phyloP scores from a whole-genome alignment of 495 filamentous ascomycete species.

The Coniosporium apollinis region DNA sequence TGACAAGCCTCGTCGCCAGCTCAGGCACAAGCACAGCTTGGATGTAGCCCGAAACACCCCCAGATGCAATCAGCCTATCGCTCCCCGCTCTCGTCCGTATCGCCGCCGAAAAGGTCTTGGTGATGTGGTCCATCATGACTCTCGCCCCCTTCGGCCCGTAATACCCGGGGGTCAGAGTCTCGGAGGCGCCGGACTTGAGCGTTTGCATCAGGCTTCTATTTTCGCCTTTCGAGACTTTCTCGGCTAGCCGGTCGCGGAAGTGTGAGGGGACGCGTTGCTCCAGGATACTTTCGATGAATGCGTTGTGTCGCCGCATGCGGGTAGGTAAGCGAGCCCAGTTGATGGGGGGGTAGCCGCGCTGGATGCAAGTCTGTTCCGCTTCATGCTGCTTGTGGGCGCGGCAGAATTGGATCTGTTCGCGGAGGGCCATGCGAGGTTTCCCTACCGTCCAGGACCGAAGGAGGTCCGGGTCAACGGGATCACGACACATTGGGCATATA shows the following conservation, averaged over 20 bases:
- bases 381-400: slow-evolving; percentile 42
- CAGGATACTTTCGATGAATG: slow-evolving; percentile 40
- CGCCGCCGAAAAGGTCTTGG: slow-evolving; percentile 38
- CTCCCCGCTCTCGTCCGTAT: slow-evolving; percentile 45
- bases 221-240: slow-evolving; percentile 40
- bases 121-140: slow-evolving; percentile 50
- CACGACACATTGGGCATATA: background rate
- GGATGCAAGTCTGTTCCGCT: slow-evolving; percentile 42
- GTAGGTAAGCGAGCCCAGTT: slow-evolving; percentile 51
- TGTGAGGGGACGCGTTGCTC: slow-evolving; percentile 36
- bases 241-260: slow-evolving; percentile 43
- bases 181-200: slow-evolving; percentile 1
- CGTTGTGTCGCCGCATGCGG: slow-evolving; percentile 42
- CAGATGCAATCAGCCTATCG: slow-evolving; percentile 51
- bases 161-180: slow-evolving; percentile 50
- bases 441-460: no score
- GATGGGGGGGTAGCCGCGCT: slow-evolving; percentile 58
- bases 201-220: slow-evolving; percentile 41
- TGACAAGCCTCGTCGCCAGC: slow-evolving; percentile 56
- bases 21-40: slow-evolving; percentile 82
- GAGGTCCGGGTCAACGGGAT: no score
- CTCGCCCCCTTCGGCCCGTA: slow-evolving; percentile 68
- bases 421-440: slow-evolving; percentile 12
- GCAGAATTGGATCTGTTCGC: slow-evolving; percentile 43
- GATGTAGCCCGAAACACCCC: slow-evolving; percentile 59